Conservation (phyloP, 192 early-diverging fungal genomes). For the Backusella sp. region DNA sequence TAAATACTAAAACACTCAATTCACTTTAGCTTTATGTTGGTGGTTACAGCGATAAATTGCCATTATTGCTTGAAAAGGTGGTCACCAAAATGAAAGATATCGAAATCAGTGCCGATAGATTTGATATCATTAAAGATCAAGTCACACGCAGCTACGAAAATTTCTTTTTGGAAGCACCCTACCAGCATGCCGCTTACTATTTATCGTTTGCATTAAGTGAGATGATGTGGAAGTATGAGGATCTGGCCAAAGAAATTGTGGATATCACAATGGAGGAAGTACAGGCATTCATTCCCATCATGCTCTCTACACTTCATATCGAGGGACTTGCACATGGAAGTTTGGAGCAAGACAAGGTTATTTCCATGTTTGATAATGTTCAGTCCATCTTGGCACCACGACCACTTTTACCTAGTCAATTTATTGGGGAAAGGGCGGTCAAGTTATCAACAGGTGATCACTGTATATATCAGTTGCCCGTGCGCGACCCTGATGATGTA, state of each 20-base stretch:
- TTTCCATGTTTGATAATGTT: slow-evolving; percentile 51
- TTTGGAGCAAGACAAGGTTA: slow-evolving; percentile 55
- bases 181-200: slow-evolving; percentile 65
- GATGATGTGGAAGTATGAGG: slow-evolving; percentile 66
- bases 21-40: slow-evolving; percentile 54
- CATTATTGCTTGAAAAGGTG: slow-evolving; percentile 62
- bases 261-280: slow-evolving; percentile 64
- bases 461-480: slow-evolving; percentile 36
- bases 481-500: slow-evolving; percentile 68
- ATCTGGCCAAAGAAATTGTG: slow-evolving; percentile 65
- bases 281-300: slow-evolving; percentile 57
- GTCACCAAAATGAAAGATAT: slow-evolving; percentile 59
- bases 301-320: slow-evolving; percentile 62
- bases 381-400: slow-evolving; percentile 49
- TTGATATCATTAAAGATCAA: slow-evolving; percentile 72
- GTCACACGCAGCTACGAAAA: slow-evolving; percentile 63
- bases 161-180: slow-evolving; percentile 65
- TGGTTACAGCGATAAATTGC: slow-evolving; percentile 87
- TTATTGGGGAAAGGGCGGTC: slow-evolving; percentile 32
- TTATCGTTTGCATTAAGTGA: slow-evolving; percentile 61
- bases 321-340: slow-evolving; percentile 86
- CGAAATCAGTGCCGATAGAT: slow-evolving; percentile 56
- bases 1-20: slow-evolving; percentile 56
- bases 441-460: slow-evolving; percentile 35
- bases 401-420: slow-evolving; percentile 48